Evolutionary conservation across 768 basidiomycete species (phyloP), one percentile per base, ranked within the genome.

Genomic region (Boletus coccyginus): DNA sequence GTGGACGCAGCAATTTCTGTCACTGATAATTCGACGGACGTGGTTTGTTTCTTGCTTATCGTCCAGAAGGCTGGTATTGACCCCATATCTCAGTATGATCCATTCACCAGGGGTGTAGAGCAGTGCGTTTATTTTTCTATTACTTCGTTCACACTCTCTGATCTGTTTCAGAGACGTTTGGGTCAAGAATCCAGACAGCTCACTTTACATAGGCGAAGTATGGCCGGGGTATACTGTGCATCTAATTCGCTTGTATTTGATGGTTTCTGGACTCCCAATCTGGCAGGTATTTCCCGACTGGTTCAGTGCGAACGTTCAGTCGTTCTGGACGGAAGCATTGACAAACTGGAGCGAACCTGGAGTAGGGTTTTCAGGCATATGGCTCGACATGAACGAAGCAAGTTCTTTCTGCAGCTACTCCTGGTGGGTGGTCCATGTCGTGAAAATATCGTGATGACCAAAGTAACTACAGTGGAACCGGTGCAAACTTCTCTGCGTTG

Each of bases 141-240:
- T 16, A 33, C 7, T 36, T 27, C 32, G 17, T 38, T 42, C 51
- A 2, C 38, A 39, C 17, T 7, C 17, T 38, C 33, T 35, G 13
- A 57, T 41, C 11, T 21, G 35, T n/a, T 24, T 29, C 60, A 87
- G 85, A 46, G 78, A 81, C 41, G 79, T 85, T 2, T 91, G 85
- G 71, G 79, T 91, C 50, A 88, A 82, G 63, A 89, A 90, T 66
- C 84, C 85, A 0, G 85, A 90, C 64, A 83, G 82, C 0, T 78
- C 83, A 42, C 80, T 85, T 61, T 90, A 87, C 67, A 70, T 89
- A 16, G 90, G 90, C 7, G 77, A 86, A 66, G 88, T 89, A 7
- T 90, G 86, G 87, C 87, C 88, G 11, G 88, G 88, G 12, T 86
- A 81, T 69, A 87, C 86, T 14, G 86, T 84, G 40, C n/a, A 75